Conservation (phyloP, 768 basidiomycete species). For the Rhizopogon vulgaris region DNA sequence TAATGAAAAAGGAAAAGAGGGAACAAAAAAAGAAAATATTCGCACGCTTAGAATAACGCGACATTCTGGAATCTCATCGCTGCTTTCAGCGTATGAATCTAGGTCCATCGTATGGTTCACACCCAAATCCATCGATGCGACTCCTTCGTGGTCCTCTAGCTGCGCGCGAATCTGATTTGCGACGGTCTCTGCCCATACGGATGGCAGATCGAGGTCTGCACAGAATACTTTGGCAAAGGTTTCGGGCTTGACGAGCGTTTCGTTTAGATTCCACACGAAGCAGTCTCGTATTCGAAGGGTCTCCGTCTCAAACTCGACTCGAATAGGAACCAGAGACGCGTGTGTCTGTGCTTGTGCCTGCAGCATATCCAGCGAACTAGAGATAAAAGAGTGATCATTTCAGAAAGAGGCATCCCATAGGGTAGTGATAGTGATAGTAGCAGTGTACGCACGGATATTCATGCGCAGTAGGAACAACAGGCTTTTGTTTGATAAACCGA, state of each 20-base stretch:
- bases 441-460: conserved; percentile 61
- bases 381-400: not conserved
- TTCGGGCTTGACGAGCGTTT: conserved; percentile 79
- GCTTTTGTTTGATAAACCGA: conserved; percentile 62
- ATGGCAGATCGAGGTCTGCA: conserved; percentile 73
- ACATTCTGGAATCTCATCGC: conserved; percentile 67
- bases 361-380: conserved; percentile 59
- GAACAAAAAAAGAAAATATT: conserved; percentile 9
- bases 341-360: conserved; percentile 51
- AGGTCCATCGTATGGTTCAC: conserved; percentile 26
- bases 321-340: conserved; percentile 77
- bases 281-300: conserved; percentile 89
- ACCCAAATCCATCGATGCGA: conserved; percentile 72
- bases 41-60: conserved; percentile 76
- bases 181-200: conserved; percentile 68
- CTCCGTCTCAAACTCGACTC: conserved; percentile 92
- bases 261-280: conserved; percentile 94
- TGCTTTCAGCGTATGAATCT: conserved; percentile 31
- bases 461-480: conserved; percentile 56
- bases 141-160: conserved; percentile 81
- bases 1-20: not conserved
- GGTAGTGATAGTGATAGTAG: not conserved
- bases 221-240: conserved; percentile 85
- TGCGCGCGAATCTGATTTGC: conserved; percentile 87
- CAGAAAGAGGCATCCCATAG: not conserved